Evolutionary conservation across 148 eudicot species (phyloP).

Genomic region (Vaccinium darrowii): DNA sequence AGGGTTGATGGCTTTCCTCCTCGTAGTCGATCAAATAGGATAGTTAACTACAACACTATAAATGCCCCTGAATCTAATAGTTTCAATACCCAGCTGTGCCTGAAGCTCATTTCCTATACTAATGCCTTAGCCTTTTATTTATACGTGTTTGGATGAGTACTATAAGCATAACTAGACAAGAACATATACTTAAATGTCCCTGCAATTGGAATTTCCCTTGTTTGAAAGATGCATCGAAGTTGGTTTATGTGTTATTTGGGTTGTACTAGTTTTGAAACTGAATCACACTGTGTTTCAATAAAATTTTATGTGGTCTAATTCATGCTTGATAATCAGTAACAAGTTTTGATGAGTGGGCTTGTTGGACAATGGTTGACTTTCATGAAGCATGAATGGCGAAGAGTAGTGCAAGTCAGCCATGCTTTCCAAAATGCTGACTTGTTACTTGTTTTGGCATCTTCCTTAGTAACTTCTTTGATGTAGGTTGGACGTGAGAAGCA

Average conservation of each 20-base stretch:
- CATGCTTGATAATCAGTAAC: not conserved
- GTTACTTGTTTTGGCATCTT: not conserved
- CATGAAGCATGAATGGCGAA: not conserved
- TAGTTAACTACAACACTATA: too few relatives aligned
- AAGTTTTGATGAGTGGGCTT: not conserved
- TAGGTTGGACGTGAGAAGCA: slow-evolving; percentile 95
- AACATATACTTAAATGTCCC: too few relatives aligned
- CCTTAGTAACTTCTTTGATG: slow-evolving; percentile 15
- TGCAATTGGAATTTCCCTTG: too few relatives aligned
- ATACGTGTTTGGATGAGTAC: too few relatives aligned
- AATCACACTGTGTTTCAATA: not conserved
- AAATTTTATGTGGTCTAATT: not conserved
- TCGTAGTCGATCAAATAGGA: slow-evolving; percentile 19
- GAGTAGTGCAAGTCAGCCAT: slow-evolving; percentile 7
- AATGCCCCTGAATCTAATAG: too few relatives aligned
- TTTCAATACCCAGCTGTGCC: too few relatives aligned
- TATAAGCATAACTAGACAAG: too few relatives aligned
- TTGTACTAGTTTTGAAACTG: not conserved
- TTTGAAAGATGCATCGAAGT: too few relatives aligned
- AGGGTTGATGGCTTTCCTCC: slow-evolving; percentile 1
- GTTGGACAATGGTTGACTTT: slow-evolving; percentile 6
- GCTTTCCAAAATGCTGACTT: not conserved
- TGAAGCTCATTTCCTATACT: too few relatives aligned
- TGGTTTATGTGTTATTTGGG: too few relatives aligned
- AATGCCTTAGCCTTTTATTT: too few relatives aligned